Evolutionary conservation across 139 green algal species (phyloP), one percentile per base, ranked within the genome.

Genomic region (Chlorella vulgaris): DNA sequence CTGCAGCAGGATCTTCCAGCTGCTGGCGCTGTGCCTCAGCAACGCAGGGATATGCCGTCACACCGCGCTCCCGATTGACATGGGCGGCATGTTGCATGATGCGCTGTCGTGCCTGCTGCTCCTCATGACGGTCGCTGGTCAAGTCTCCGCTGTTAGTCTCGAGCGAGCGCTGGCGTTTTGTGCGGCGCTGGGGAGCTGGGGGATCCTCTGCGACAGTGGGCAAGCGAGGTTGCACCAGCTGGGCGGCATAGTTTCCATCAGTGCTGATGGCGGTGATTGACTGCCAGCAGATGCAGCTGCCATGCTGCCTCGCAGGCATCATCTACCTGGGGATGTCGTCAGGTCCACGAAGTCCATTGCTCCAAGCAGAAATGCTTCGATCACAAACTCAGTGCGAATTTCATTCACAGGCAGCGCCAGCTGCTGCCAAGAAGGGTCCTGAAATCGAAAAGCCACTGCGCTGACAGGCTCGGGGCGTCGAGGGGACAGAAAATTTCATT

Each of bases 81-180:
- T n/a, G 31, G 18, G 38, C n/a, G 13, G 85, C 85, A 69, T 83
- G 85, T 5, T 65, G 39, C 86, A 90, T 90, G 66, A 90, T 90
- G 61, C 83, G 73, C 29, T 75, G 58, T 6, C 76, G 24, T 15
- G 71, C 71, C 43, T 76, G 10, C 8, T 75, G 82, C 21, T 78
- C 74, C 26, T 75, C 38, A 4, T 40, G 58, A 2, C 60, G 38
- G 26, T 15, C 15, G 47, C 6, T 39, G 2, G 58, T 39, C 18
- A 81, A 24, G 39, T 81, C 58, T 6, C 69, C 38, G 0, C 21
- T 31, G 29, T 51, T 33, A 26, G 29, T 1, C 33, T 40, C 42
- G 3, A 42, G 15, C 7, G 36, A 6, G 6, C 51, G 71, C 21
- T 21, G 33, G 1, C 71, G 71, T 38, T 78, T 78, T 31, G 33